A percentile compares a stretch with the other conserved stretches of the same genome.
Evolutionary conservation across 2,329 filamentous ascomycete genomes (phyloP).

Genomic region (Ceratocystis albifundus): DNA sequence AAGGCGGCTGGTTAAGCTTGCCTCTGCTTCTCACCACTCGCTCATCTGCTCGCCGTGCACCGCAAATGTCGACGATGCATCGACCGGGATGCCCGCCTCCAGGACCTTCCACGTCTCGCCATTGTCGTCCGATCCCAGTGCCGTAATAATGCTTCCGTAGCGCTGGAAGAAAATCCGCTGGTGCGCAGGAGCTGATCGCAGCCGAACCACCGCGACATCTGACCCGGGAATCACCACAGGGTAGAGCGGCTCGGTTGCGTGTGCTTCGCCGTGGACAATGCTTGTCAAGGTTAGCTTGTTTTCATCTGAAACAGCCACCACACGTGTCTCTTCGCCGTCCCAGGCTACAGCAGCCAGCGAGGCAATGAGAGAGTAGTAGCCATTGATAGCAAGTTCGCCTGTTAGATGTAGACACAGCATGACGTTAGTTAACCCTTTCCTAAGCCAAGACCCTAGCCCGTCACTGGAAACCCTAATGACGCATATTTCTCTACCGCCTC

Average conservation of each 20-base stretch:
- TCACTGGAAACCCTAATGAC: background rate
- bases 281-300: constrained; percentile 22
- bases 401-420: background rate
- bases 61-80: constrained; percentile 23
- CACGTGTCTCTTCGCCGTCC: constrained; percentile 21
- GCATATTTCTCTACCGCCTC: background rate
- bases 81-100: constrained; percentile 21
- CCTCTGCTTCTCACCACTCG: constrained; percentile 13
- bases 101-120: constrained; percentile 22
- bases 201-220: constrained; percentile 20
- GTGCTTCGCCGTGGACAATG: constrained; percentile 19
- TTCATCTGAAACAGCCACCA: constrained; percentile 21
- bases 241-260: constrained; percentile 21
- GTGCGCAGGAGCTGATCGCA: constrained; percentile 16
- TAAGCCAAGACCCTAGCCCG: background rate
- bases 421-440: background rate
- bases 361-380: constrained; percentile 22
- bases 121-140: constrained; percentile 21
- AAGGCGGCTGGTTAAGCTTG: background rate
- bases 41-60: constrained; percentile 22
- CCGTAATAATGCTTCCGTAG: constrained; percentile 22
- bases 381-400: constrained; percentile 23
- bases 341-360: constrained; percentile 21
- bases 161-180: constrained; percentile 23
- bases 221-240: constrained; percentile 22